phyloP scores from a whole-genome alignment of 305 asterid genomes.

The Fraxinus paxiana region DNA sequence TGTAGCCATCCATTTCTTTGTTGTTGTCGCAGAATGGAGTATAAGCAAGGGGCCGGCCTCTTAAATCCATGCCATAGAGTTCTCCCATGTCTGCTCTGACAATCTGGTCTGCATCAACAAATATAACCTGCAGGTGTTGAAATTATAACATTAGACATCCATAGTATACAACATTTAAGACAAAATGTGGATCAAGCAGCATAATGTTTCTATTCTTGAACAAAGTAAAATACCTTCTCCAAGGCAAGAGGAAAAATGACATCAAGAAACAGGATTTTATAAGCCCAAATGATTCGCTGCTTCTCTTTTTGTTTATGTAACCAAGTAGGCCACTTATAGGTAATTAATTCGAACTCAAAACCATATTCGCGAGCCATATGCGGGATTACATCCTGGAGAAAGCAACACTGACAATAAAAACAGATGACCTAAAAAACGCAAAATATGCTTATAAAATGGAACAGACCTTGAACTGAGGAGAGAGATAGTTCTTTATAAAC shows the following conservation, averaged over 20 bases:
- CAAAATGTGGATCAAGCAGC: constrained; percentile 19
- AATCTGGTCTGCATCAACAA: constrained; percentile 95
- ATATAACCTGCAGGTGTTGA: constrained; percentile 70
- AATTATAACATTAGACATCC: constrained; percentile 18
- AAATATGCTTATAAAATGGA: constrained; percentile 12
- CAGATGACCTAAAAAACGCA: constrained; percentile 1
- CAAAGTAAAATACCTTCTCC: constrained; percentile 59
- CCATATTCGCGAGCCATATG: constrained; percentile 92
- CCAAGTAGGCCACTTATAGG: constrained; percentile 99
- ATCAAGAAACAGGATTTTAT: constrained; percentile 89
- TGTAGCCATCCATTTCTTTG: constrained; percentile 97
- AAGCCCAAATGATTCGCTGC: constrained; percentile 96
- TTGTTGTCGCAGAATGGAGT: constrained; percentile 99
- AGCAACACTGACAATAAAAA: constrained; percentile 12
- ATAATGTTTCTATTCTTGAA: not conserved
- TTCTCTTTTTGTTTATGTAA: constrained; percentile 96
- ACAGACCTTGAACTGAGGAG: constrained; percentile 95
- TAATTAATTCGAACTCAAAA: constrained; percentile 85
- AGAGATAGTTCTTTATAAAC: constrained; percentile 97
- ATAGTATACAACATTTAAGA: constrained; percentile 7
- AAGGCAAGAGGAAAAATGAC: constrained; percentile 97
- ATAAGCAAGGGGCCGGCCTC: constrained; percentile 85
- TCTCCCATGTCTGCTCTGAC: constrained; percentile 97
- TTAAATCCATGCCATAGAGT: constrained; percentile 88
- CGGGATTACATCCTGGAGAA: constrained; percentile 82